A percentile compares a stretch with the other conserved stretches of the same genome.
These are phyloP conservation scores for Pilatotrama ljubarskyi DNA, from an alignment of 768 basidiomycete species.

Conservation along the genomic window DNA sequence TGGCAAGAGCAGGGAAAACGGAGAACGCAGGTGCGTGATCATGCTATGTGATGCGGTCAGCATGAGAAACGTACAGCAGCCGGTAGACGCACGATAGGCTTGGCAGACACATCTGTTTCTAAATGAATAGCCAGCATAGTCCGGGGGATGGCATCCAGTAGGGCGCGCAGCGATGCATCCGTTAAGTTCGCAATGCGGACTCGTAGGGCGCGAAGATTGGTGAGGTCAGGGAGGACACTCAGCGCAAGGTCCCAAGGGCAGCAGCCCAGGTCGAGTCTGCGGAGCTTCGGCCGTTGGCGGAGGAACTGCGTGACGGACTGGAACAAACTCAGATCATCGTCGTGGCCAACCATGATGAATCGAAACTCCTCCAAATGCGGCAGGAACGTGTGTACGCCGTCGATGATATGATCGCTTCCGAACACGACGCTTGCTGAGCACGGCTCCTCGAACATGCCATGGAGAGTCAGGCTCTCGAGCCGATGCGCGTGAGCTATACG, in stretches of 20 bases:
- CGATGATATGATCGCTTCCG: slow-evolving; percentile 59
- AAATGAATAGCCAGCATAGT: slow-evolving; percentile 57
- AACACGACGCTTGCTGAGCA: slow-evolving; percentile 59
- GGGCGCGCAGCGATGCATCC: slow-evolving; percentile 34
- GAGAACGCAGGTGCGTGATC: slow-evolving; percentile 52
- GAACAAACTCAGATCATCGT: slow-evolving; percentile 54
- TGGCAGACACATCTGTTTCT: slow-evolving; percentile 49
- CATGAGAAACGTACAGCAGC: neutral
- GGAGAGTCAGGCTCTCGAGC: slow-evolving; percentile 61
- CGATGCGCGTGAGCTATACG: slow-evolving; percentile 64
- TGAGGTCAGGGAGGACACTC: slow-evolving; percentile 51
- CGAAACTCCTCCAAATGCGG: slow-evolving; percentile 64
- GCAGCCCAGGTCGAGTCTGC: slow-evolving; percentile 60
- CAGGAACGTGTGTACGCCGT: slow-evolving; percentile 57
- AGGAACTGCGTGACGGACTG: slow-evolving; percentile 56
- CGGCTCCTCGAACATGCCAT: slow-evolving; percentile 65
- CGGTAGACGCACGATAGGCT: slow-evolving; percentile 43
- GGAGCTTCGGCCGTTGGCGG: slow-evolving; percentile 45
- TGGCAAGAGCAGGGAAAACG: slow-evolving; percentile 50
- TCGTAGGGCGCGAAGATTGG: slow-evolving; percentile 54
- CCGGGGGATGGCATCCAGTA: slow-evolving; percentile 33
- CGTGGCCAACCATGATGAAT: slow-evolving; percentile 63
- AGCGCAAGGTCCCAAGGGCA: slow-evolving; percentile 67
- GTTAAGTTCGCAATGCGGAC: slow-evolving; percentile 56
- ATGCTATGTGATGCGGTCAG: slow-evolving; percentile 37